These are phyloP conservation scores for Pichia sp. DNA, from an alignment of 1,139 yeast species.

Conservation along the genomic window DNA sequence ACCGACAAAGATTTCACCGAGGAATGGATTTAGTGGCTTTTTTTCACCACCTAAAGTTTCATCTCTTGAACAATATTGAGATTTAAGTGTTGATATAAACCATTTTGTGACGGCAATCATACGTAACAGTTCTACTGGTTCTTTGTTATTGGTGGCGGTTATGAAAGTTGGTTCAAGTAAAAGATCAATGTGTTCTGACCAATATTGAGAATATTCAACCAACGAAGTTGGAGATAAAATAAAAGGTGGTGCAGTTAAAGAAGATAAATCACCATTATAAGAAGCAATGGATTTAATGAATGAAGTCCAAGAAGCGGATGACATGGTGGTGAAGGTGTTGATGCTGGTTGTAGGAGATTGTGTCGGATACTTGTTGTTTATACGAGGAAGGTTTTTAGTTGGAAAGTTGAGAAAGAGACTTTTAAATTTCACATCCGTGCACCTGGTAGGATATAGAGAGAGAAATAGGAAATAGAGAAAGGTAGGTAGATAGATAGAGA, in stretches of 20 bases:
- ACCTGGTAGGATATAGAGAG: too few relatives aligned
- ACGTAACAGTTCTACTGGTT: constrained; percentile 44
- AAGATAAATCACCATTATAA: constrained; percentile 89
- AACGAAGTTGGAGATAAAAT: constrained; percentile 86
- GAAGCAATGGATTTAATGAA: constrained; percentile 88
- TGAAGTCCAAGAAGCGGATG: constrained; percentile 67
- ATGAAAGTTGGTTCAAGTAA: constrained; percentile 63
- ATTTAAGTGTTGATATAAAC: constrained; percentile 86
- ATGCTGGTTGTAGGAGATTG: too few relatives aligned
- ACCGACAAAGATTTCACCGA: constrained; percentile 90
- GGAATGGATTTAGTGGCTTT: constrained; percentile 90
- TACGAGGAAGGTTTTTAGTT: too few relatives aligned
- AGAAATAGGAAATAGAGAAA: too few relatives aligned
- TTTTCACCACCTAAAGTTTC: constrained; percentile 90
- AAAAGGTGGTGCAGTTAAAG: constrained; percentile 97
- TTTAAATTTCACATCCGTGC: too few relatives aligned
- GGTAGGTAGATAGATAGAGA: too few relatives aligned
- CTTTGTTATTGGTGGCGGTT: constrained; percentile 32
- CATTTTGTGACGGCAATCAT: constrained; percentile 79
- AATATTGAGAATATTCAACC: constrained; percentile 85
- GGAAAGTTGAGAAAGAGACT: too few relatives aligned
- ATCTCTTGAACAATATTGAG: constrained; percentile 89
- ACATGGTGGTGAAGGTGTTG: too few relatives aligned
- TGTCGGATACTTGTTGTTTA: neutral
- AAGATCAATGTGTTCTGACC: constrained; percentile 87